Evolutionary conservation across 2,329 filamentous ascomycete genomes (phyloP).

Genomic region (Alternaria conjuncta): DNA sequence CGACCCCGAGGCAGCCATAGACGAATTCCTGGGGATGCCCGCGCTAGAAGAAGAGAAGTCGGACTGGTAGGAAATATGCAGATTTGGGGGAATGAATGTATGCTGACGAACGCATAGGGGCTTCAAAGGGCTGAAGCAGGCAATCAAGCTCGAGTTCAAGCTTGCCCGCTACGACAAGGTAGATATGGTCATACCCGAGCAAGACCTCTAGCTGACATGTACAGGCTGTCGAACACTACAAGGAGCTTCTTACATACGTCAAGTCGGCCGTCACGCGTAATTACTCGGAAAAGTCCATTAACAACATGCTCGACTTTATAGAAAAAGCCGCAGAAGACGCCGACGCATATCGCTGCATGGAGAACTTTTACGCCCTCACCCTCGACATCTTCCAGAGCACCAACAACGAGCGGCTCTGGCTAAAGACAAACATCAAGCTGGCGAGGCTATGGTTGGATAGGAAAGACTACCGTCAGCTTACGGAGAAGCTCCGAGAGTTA

Average conservation of each 20-base stretch:
- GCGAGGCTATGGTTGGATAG: slow-evolving; percentile 89
- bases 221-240: slow-evolving; percentile 89
- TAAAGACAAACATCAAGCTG: slow-evolving; percentile 98
- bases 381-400: slow-evolving; percentile 95
- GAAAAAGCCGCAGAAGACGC: slow-evolving; percentile 83
- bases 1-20: slow-evolving; percentile 86
- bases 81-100: not conserved
- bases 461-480: slow-evolving; percentile 82
- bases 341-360: slow-evolving; percentile 80
- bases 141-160: slow-evolving; percentile 95
- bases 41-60: slow-evolving; percentile 87
- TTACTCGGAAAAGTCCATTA: slow-evolving; percentile 99
- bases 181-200: slow-evolving; percentile 1
- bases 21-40: slow-evolving; percentile 90
- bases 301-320: slow-evolving; percentile 98
- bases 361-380: slow-evolving; percentile 92
- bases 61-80: slow-evolving; percentile 70
- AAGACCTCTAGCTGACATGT: slow-evolving; percentile 24
- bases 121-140: slow-evolving; percentile 97
- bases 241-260: slow-evolving; percentile 94
- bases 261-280: slow-evolving; percentile 96
- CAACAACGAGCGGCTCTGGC: slow-evolving; percentile 95
- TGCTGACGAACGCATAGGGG: slow-evolving; percentile 60
- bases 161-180: slow-evolving; percentile 88
- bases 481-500: slow-evolving; percentile 84